Base-by-base conservation (phyloP, 805 yeast genomes). In the Nakazawaea populi region DNA sequence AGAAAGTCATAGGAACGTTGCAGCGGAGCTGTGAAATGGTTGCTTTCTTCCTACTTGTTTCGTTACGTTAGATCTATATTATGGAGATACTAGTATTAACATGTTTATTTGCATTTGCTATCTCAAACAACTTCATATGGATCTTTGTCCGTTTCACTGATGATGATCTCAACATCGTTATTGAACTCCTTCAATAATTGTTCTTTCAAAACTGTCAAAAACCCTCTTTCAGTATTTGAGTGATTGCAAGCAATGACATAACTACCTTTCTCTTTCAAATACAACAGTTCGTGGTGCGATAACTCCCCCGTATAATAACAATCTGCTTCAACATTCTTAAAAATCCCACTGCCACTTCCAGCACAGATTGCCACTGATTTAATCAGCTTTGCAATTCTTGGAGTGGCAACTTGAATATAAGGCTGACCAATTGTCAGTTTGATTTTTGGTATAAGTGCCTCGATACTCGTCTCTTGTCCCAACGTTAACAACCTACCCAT, bases 191-290 rank as follows among this genome's bases (percentile, higher is more conserved):
- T 49, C 29, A 49, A 52, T 52, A 89, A 71, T 60, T 79, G 83
- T 28, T 63, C 52, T 64, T 77, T 74, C 58, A 88, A 71, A 1
- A 69, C 74, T 28, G 60, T 56, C 55, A 94, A 70, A 61, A 83
- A 94, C 0, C 96, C 96, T 51, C 99, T 74, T 67, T 94, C 99
- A 0, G 97, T 89, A 64, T 92, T 92, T 18, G 96, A 79, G 61
- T 94, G 99, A 60, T 92, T 92, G 59, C 96, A 87, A 3, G 82
- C 79, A 44, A 94, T 73, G 3, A 90, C 89, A 8, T 81, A 72
- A 14, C 80, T 72, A 0, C 96, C 96, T 12, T 70, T 59, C 58
- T 92, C 98, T 46, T 75, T 80, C 56, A 84, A 73, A 52, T 67
- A 78, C 39, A 94, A 74, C 8, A 87, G 85, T 64, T 94, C 97